Percentiles rank a stretch among this genome's conserved stretches.
These are phyloP conservation scores for Candida sakaeoensis DNA, from an alignment of 805 yeast genomes.

Conservation along the genomic window DNA sequence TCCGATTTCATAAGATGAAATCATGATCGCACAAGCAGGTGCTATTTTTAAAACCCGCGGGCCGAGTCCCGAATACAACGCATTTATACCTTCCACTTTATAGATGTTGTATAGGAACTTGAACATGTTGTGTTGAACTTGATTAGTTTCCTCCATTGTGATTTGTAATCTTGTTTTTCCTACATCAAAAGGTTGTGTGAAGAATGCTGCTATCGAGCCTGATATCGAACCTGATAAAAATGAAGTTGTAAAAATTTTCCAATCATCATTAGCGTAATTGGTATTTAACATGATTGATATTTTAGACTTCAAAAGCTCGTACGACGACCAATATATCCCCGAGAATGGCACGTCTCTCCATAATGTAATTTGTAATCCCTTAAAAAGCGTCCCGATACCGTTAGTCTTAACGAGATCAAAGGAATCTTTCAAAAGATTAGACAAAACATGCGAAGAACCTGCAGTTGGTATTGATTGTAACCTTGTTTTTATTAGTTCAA, in stretches of 20 bases:
- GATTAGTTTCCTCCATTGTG: conserved; percentile 33
- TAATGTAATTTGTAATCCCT: conserved; percentile 80
- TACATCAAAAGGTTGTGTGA: conserved; percentile 94
- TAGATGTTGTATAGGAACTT: conserved; percentile 60
- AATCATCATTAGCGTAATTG: conserved; percentile 27
- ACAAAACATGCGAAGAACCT: conserved; percentile 29
- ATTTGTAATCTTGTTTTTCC: conserved; percentile 89
- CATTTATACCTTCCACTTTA: conserved; percentile 69
- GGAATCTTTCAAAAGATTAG: conserved; percentile 53
- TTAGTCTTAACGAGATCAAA: conserved; percentile 43
- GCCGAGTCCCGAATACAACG: conserved; percentile 80
- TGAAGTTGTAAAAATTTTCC: conserved; percentile 54
- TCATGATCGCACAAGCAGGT: conserved; percentile 98
- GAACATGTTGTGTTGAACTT: conserved; percentile 52
- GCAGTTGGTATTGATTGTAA: conserved; percentile 79
- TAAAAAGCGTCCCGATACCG: conserved; percentile 69
- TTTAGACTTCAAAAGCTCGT: conserved; percentile 49
- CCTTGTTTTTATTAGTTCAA: conserved; percentile 84
- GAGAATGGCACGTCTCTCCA: conserved; percentile 98
- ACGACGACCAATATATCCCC: conserved; percentile 90
- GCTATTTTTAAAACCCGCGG: conserved; percentile 91
- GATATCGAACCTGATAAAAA: conserved; percentile 81
- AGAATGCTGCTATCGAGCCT: conserved; percentile 80
- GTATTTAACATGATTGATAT: conserved; percentile 20
- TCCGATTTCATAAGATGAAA: conserved; percentile 87